Percentiles rank a stretch among this genome's conserved stretches.
Conservation (phyloP, 2,329 filamentous ascomycete genomes). For the Stemphylium vesicarium region DNA sequence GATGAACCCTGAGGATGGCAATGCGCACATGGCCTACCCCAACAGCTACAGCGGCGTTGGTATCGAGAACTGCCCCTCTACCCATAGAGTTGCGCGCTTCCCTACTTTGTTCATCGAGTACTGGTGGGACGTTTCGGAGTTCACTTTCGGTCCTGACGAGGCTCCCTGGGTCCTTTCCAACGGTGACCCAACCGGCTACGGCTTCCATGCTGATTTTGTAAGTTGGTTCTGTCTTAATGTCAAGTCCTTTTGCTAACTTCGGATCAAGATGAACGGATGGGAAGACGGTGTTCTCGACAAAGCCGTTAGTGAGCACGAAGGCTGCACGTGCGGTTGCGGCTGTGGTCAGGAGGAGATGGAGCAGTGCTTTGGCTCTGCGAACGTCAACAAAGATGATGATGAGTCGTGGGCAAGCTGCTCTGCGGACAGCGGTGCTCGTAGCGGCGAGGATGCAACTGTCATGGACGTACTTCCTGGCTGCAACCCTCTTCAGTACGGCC, state of each 20-base stretch:
- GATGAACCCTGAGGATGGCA: slow-evolving; percentile 40
- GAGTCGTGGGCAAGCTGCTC: slow-evolving; percentile 36
- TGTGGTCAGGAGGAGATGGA: slow-evolving; percentile 45
- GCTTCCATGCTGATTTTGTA: slow-evolving; percentile 48
- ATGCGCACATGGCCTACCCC: slow-evolving; percentile 51
- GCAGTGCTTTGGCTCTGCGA: slow-evolving; percentile 45
- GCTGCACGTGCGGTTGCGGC: slow-evolving; percentile 49
- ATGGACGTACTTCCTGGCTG: slow-evolving; percentile 47
- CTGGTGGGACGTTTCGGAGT: slow-evolving; percentile 47
- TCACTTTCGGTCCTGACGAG: slow-evolving; percentile 40
- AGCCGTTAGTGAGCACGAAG: slow-evolving; percentile 39
- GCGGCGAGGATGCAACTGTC: slow-evolving; percentile 20
- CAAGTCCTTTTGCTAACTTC: neutral
- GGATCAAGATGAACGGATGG: slow-evolving; percentile 42
- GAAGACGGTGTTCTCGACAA: slow-evolving; percentile 45
- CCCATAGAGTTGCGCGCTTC: slow-evolving; percentile 41
- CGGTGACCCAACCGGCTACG: slow-evolving; percentile 47
- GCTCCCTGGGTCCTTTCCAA: slow-evolving; percentile 46
- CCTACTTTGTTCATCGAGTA: slow-evolving; percentile 50
- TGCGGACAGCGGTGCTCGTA: slow-evolving; percentile 21
- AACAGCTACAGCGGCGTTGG: slow-evolving; percentile 30
- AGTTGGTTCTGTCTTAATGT: neutral
- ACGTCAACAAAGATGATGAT: slow-evolving; percentile 44
- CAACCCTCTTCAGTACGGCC: slow-evolving; percentile 48
- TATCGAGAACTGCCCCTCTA: slow-evolving; percentile 43